These are phyloP conservation scores for Cercospora sesami DNA, from an alignment of 2,329 filamentous ascomycete species.

Conservation along the genomic window DNA sequence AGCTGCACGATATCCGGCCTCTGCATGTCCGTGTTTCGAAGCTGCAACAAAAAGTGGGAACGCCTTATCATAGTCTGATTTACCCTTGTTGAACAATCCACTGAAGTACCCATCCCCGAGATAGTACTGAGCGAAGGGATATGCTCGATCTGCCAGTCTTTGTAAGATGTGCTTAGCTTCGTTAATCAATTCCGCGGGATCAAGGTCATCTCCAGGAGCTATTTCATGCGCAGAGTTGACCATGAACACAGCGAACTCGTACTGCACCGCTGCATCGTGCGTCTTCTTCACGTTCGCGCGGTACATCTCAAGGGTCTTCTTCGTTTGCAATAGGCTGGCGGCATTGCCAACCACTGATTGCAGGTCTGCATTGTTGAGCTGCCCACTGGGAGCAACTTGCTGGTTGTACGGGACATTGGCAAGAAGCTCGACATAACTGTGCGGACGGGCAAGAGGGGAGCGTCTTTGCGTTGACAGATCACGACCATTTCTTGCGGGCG, in stretches of 20 bases:
- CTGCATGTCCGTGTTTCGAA: slow-evolving; percentile 94
- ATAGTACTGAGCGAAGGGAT: slow-evolving; percentile 98
- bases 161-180: slow-evolving; percentile 90
- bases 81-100: slow-evolving; percentile 91
- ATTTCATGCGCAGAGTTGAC: slow-evolving; percentile 84
- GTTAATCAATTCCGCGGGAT: slow-evolving; percentile 66
- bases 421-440: slow-evolving; percentile 63
- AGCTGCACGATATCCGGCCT: slow-evolving; percentile 89
- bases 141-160: slow-evolving; percentile 79
- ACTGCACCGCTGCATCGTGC: slow-evolving; percentile 83
- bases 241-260: slow-evolving; percentile 94
- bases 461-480: slow-evolving; percentile 54
- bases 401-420: slow-evolving; percentile 74
- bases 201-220: slow-evolving; percentile 43
- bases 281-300: slow-evolving; percentile 96
- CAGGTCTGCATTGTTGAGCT: slow-evolving; percentile 78
- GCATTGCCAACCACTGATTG: slow-evolving; percentile 80
- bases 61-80: slow-evolving; percentile 84
- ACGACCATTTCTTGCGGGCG: slow-evolving; percentile 47
- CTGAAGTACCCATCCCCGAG: slow-evolving; percentile 92
- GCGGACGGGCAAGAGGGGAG: slow-evolving; percentile 59
- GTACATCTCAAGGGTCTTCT: slow-evolving; percentile 98
- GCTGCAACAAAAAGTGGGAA: slow-evolving; percentile 92
- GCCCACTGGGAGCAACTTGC: slow-evolving; percentile 63
- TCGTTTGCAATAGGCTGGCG: slow-evolving; percentile 83